phyloP scores from a whole-genome alignment of 2,329 filamentous ascomycete genomes.

The Chalaropsis thielavioides region DNA sequence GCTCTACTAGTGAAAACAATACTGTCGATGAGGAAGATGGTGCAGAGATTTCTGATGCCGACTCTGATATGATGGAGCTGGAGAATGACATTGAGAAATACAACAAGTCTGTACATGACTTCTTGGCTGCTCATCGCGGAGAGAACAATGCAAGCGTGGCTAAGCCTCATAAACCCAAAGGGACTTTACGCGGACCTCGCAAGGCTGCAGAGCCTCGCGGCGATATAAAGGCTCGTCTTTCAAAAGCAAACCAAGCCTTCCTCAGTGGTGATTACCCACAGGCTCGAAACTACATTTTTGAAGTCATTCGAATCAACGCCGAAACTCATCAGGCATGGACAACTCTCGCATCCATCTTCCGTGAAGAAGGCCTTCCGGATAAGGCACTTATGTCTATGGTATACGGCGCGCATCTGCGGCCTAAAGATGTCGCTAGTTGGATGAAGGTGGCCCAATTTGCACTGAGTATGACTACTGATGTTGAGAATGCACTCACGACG shows the following conservation, averaged over 20 bases:
- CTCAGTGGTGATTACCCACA: conserved; percentile 45
- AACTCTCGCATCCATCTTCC: conserved; percentile 44
- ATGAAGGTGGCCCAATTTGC: conserved; percentile 43
- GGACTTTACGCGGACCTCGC: conserved; percentile 32
- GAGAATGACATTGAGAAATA: conserved; percentile 31
- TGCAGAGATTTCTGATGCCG: conserved; percentile 29
- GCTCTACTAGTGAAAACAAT: background rate
- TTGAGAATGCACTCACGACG: conserved; percentile 35
- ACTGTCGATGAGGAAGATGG: conserved; percentile 18
- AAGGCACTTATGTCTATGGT: conserved; percentile 46
- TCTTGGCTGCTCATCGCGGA: conserved; percentile 26
- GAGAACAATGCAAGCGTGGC: background rate
- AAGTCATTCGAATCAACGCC: conserved; percentile 54
- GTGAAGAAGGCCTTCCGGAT: conserved; percentile 42
- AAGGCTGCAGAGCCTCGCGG: conserved; percentile 53
- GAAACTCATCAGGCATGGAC: conserved; percentile 53
- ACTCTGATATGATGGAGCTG: conserved; percentile 33
- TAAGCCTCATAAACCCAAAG: conserved; percentile 19
- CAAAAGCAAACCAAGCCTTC: conserved; percentile 53
- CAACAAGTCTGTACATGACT: conserved; percentile 30
- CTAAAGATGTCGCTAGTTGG: conserved; percentile 46
- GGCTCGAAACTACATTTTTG: conserved; percentile 43
- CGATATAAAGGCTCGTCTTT: conserved; percentile 55
- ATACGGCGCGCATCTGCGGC: conserved; percentile 47
- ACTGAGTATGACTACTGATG: conserved; percentile 26